Conservation (phyloP, 495 filamentous ascomycete genomes). For the Acidomyces sp. region DNA sequence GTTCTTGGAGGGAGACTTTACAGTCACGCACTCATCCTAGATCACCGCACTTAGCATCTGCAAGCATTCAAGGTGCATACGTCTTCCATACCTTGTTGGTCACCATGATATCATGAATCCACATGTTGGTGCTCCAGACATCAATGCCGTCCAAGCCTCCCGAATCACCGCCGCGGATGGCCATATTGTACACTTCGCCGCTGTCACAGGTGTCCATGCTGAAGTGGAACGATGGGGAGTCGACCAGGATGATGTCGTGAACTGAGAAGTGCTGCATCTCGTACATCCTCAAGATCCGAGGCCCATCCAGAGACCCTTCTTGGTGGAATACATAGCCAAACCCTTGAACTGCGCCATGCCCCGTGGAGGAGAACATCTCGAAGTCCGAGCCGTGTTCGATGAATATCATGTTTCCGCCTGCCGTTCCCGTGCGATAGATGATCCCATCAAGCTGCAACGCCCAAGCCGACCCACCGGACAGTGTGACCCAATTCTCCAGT, state of each 20-base stretch:
- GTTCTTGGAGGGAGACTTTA: constrained; percentile 20
- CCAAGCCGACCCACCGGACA: constrained; percentile 25
- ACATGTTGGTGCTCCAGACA: constrained; percentile 26
- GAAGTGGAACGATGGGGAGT: constrained; percentile 29
- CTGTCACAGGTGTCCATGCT: constrained; percentile 27
- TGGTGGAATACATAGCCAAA: constrained; percentile 28
- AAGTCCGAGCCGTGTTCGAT: constrained; percentile 24
- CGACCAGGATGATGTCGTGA: constrained; percentile 29
- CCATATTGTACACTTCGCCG: constrained; percentile 29
- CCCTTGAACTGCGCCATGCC: constrained; percentile 25
- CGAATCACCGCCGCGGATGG: constrained; percentile 25
- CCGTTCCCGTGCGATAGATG: constrained; percentile 28
- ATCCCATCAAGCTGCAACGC: constrained; percentile 30
- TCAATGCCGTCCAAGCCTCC: constrained; percentile 30
- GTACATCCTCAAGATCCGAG: constrained; percentile 26
- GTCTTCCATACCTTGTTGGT: constrained; percentile 25
- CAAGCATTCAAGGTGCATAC: too few species aligned
- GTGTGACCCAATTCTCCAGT: constrained; percentile 27
- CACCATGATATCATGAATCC: constrained; percentile 27
- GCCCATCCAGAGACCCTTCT: constrained; percentile 20
- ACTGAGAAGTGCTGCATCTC: constrained; percentile 23
- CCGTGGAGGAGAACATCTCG: constrained; percentile 23
- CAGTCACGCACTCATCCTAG: constrained; percentile 26
- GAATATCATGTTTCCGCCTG: constrained; percentile 31
- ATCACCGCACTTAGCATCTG: too few species aligned